A percentile compares a stretch with the other conserved stretches of the same genome.
Conservation (phyloP, 257 asterid genomes). For the Solanum infundibuliforme region DNA sequence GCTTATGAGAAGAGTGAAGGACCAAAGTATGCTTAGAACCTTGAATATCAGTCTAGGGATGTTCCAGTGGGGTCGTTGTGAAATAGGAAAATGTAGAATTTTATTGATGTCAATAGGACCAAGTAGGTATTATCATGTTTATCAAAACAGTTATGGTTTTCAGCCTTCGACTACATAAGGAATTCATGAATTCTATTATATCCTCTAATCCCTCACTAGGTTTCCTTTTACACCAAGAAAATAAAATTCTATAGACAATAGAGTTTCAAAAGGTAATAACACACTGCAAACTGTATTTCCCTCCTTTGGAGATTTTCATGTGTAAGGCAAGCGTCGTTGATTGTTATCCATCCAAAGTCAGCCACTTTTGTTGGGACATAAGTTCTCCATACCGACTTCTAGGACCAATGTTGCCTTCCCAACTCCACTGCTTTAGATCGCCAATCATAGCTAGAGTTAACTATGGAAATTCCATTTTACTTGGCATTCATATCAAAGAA, state of each 20-base stretch:
- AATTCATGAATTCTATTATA: neutral
- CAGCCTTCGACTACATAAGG: neutral
- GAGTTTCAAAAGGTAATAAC: neutral
- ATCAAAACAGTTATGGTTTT: neutral
- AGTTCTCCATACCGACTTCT: neutral
- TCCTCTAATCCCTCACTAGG: neutral
- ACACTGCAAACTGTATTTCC: neutral
- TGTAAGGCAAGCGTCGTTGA: neutral
- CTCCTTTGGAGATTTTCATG: neutral
- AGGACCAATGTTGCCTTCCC: neutral
- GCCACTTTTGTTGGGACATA: neutral
- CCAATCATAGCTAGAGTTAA: neutral
- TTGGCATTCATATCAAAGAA: neutral
- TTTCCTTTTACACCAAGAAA: neutral
- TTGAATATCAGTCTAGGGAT: neutral
- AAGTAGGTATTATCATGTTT: neutral
- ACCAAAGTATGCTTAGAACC: neutral
- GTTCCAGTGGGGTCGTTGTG: neutral
- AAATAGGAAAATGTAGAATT: neutral
- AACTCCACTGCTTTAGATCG: neutral
- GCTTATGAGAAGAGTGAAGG: neutral
- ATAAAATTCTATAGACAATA: neutral
- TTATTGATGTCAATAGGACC: neutral
- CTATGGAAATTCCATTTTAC: neutral
- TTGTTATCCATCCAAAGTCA: neutral